phyloP scores from a whole-genome alignment of 2,329 filamentous ascomycete species.

The Rosellinia necatrix region DNA sequence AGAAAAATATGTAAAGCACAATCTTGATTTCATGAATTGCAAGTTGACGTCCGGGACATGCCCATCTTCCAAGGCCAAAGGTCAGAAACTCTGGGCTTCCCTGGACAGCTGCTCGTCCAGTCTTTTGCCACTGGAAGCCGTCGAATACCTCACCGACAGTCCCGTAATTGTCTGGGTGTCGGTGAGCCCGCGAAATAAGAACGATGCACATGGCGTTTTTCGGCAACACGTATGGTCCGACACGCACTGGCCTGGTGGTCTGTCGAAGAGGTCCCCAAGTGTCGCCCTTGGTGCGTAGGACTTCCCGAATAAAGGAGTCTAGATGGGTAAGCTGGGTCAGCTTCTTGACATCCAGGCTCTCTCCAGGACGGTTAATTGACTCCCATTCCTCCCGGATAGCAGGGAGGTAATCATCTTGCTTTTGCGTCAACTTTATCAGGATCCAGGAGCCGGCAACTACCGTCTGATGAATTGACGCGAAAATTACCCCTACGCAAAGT shows the following conservation, averaged over 20 bases:
- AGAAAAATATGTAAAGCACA: neutral
- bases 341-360: neutral
- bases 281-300: neutral
- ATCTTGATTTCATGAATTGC: neutral
- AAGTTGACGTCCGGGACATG: neutral
- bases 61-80: neutral
- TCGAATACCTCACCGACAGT: neutral
- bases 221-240: neutral
- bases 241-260: neutral
- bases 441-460: neutral
- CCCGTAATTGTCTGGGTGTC: neutral
- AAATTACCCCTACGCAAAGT: neutral
- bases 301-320: neutral
- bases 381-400: neutral
- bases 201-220: neutral
- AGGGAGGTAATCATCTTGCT: neutral
- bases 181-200: neutral
- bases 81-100: neutral
- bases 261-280: neutral
- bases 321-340: neutral
- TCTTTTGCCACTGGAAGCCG: neutral
- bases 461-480: neutral
- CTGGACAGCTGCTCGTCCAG: neutral
- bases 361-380: neutral
- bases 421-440: neutral